Conservation (phyloP, 495 filamentous ascomycete species). For the Daldinia concentrica region DNA sequence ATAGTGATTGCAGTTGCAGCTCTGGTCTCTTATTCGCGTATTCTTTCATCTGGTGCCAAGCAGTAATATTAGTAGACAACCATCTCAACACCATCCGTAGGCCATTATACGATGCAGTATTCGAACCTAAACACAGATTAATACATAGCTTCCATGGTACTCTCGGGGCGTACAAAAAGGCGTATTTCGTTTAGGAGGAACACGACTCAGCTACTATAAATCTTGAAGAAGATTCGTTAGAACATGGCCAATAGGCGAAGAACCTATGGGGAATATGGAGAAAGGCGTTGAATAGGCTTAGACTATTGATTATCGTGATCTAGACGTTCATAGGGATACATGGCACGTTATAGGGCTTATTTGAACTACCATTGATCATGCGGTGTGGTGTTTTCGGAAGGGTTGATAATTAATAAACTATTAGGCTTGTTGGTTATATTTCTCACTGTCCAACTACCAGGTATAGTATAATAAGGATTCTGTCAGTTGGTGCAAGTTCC, state of each 20-base stretch:
- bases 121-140: background rate
- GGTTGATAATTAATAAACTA: background rate
- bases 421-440: too few species aligned
- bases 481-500: background rate
- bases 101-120: slow-evolving; percentile 1
- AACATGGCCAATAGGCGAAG: background rate
- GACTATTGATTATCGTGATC: slow-evolving; percentile 5
- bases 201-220: background rate
- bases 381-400: background rate
- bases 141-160: background rate
- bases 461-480: background rate
- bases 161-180: background rate
- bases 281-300: background rate
- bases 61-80: slow-evolving; percentile 5
- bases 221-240: background rate
- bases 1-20: slow-evolving; percentile 21
- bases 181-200: background rate
- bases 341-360: background rate
- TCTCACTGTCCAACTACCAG: background rate
- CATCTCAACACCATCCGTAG: slow-evolving; percentile 14
- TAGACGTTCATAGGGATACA: background rate
- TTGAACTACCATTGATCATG: background rate
- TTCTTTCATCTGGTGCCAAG: background rate
- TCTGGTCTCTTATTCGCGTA: slow-evolving; percentile 24
- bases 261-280: background rate